Evolutionary conservation across 305 asterid genomes (phyloP).

Genomic region (Euphrasia arctica): DNA sequence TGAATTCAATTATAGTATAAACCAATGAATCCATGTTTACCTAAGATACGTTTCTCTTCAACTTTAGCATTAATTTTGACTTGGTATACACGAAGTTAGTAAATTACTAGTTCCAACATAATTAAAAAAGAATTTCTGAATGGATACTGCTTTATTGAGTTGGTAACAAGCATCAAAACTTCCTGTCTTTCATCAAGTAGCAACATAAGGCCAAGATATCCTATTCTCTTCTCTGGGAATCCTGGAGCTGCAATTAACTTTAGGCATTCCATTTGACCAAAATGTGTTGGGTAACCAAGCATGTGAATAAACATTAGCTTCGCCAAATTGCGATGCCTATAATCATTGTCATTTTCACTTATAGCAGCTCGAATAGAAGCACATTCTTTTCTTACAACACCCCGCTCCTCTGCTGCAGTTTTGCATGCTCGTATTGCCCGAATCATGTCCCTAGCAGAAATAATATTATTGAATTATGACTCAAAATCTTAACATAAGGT

Average conservation of each 20-base stretch:
- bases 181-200: conserved; percentile 99
- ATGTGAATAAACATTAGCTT: conserved; percentile 99
- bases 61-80: conserved; percentile 6
- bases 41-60: conserved; percentile 18
- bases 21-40: conserved; percentile 18
- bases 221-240: conserved; percentile 97
- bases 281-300: conserved; percentile 99
- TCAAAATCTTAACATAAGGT: not conserved
- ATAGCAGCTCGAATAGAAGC: conserved; percentile 96
- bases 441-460: conserved; percentile 89
- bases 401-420: conserved; percentile 99
- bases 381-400: conserved; percentile 96
- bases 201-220: conserved; percentile 99
- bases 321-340: conserved; percentile 95
- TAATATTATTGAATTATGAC: conserved; percentile 13
- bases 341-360: conserved; percentile 86
- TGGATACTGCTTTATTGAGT: conserved; percentile 98
- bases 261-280: conserved; percentile 99
- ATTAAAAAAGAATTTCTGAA: conserved; percentile 15
- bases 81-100: not conserved
- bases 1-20: conserved; percentile 18
- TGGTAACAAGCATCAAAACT: conserved; percentile 97
- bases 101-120: conserved; percentile 19
- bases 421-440: conserved; percentile 95
- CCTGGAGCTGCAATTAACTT: conserved; percentile 97